Evolutionary conservation across 2,329 filamentous ascomycete species (phyloP), one percentile per base, ranked within the genome.

Genomic region (Dactylellina leptospora): DNA sequence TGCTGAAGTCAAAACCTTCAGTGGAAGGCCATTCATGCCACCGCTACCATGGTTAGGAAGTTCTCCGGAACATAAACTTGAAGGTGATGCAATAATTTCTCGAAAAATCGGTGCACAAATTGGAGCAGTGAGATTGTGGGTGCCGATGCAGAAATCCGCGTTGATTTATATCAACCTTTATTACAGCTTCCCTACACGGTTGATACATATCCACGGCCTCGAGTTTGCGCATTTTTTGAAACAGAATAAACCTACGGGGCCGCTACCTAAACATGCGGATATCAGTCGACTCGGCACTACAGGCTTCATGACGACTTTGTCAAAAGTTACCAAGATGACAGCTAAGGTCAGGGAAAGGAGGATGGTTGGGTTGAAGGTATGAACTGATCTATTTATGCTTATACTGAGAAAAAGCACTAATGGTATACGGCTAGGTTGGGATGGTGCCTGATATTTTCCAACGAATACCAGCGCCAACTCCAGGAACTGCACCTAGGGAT

Each of bases 281-380:
- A 23, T 42, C 5, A 36, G 30, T 6, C 64, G 68, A 23, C 23
- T 72, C 2, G 68, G 68, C n/a, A 64, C 58, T 8, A 72, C 68
- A 0, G 68, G 68, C 2, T 72, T 72, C 44, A 72, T 72, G 68
- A 72, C 68, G 22, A 72, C 68, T n/a, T 23, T 72, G 4, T 58
- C 28, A 8, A 72, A 63, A 18, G 58, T 59, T 1, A 60, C 59
- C 11, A 58, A 48, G 23, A 47, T 59, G 20, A 27, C 59, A 1
- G 16, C 20, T 9, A 72, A 63, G 23, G 4, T 72, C 3, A 64
- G 47, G 23, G 59, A 60, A 10, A 38, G 54, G 18, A 72, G 40
- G 59, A 64, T 72, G 27, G 33, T 72, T 59, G 68, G 68, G 11
- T 47, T 72, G 16, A 72, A 64, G 68, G 68, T 72, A 64, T 40